Evolutionary conservation across 169 alveolate species (phyloP), one percentile per base, ranked within the genome.

Genomic region (Plasmodium vivax): DNA sequence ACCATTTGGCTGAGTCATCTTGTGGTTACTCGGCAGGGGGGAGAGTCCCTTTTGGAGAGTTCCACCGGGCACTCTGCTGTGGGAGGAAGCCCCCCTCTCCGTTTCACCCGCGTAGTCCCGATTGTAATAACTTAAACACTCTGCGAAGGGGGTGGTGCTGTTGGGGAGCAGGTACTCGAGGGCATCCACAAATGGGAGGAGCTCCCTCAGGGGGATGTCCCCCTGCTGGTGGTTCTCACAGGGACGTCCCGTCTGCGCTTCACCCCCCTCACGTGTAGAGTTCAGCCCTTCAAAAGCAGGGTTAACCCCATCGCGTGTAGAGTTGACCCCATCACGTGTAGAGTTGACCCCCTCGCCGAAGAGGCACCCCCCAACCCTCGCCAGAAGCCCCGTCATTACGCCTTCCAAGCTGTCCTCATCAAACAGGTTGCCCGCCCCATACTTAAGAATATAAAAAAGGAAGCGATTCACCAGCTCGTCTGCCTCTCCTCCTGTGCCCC

Each of bases 141-240:
- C 62, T 10, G 51, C 6, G 12, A 7, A n/a, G 4, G 27, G 4
- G 45, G 27, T 36, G 16, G 4, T 43, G 51, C 23, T 45, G 30
- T 36, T 41, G 27, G 72, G 41, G n/a, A 14, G 34, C 6, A 84
- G 8, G 72, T 32, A 84, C 32, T 84, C 87, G 32, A 85, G 41
- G 12, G 85, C 80, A 75, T 85, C 93, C 12, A 41, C 62, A 85
- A 75, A 85, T 14, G 80, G 41, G 34, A 85, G 43, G 41, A 75
- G 72, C 47, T 19, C 75, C 47, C 45, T 72, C n/a, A 27, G 8
- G 10, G 19, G n/a, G 4, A 14, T n/a, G 9, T 62, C 75, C 75
- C 12, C 16, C 27, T 84, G 19, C n/a, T n/a, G 54, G 38, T 16
- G 12, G 36, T 45, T 30, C 16, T 16, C 7, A 16, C 5, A 23